Evolutionary conservation across 495 filamentous ascomycete species (phyloP).

Genomic region (Aspergillus biplanus): DNA sequence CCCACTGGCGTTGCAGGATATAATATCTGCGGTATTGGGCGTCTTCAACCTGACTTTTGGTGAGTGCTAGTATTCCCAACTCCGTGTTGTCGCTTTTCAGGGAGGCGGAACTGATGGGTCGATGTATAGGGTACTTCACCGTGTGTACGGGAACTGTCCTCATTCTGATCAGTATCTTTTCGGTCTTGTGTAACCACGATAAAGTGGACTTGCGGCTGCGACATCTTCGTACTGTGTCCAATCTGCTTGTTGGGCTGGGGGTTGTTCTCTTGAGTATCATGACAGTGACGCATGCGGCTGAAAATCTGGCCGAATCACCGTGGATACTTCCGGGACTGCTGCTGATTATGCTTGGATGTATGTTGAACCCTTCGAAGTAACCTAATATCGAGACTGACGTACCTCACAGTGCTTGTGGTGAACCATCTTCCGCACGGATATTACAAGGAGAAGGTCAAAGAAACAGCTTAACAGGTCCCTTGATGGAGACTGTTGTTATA

Average conservation of each 20-base stretch:
- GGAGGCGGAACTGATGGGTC: background rate
- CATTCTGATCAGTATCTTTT: constrained; percentile 5
- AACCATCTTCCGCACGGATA: constrained; percentile 11
- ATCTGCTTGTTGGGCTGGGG: background rate
- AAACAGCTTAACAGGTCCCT: background rate
- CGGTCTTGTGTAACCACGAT: background rate
- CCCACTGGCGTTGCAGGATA: background rate
- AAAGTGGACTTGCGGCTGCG: background rate
- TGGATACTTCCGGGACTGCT: constrained; percentile 4
- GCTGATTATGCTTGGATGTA: constrained; percentile 1
- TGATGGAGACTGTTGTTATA: background rate
- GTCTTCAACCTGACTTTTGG: constrained; percentile 3
- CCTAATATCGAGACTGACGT: background rate
- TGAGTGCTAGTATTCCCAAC: background rate
- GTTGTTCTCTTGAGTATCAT: constrained; percentile 2
- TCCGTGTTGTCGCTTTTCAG: background rate
- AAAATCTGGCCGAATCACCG: background rate
- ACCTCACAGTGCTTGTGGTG: constrained; percentile 8
- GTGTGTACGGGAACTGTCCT: constrained; percentile 5
- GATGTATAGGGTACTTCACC: constrained; percentile 1
- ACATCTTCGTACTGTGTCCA: background rate
- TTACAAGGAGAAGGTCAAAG: background rate
- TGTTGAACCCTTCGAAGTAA: background rate
- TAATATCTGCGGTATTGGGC: background rate
- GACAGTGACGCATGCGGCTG: background rate